These are phyloP conservation scores for Wickerhamiella vanderwaltii DNA, from an alignment of 805 yeast genomes.

Conservation along the genomic window DNA sequence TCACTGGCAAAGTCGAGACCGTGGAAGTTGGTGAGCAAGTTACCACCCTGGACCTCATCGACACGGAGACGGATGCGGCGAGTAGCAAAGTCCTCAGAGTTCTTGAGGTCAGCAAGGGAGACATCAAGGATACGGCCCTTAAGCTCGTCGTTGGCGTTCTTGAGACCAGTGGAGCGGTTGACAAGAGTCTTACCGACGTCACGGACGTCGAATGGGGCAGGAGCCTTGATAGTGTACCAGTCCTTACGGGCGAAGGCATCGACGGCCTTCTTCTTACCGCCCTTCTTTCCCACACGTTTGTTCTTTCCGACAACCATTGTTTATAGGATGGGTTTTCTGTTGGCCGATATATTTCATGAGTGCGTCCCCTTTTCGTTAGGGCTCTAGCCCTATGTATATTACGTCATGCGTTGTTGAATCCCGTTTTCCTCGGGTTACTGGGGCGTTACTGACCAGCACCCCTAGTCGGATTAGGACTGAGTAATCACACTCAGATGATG, in stretches of 20 bases:
- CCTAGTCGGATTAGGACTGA: too few relatives aligned
- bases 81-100: conserved; percentile 97
- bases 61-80: conserved; percentile 96
- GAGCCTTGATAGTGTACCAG: conserved; percentile 98
- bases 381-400: too few relatives aligned
- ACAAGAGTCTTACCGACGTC: conserved; percentile 97
- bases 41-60: conserved; percentile 98
- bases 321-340: not conserved
- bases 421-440: too few relatives aligned
- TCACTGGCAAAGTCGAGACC: conserved; percentile 97
- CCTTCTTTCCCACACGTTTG: conserved; percentile 86
- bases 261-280: conserved; percentile 97
- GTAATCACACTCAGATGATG: too few relatives aligned
- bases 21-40: conserved; percentile 98
- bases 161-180: conserved; percentile 95
- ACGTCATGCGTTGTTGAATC: too few relatives aligned
- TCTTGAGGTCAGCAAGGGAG: conserved; percentile 93
- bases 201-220: conserved; percentile 96
- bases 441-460: too few relatives aligned
- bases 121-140: conserved; percentile 97
- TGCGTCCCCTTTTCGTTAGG: too few relatives aligned
- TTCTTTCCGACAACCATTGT: conserved; percentile 77
- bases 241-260: conserved; percentile 99
- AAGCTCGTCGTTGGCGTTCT: conserved; percentile 94
- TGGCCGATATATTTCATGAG: too few relatives aligned